Evolutionary conservation across 2,329 filamentous ascomycete species (phyloP).

Genomic region (Fusarium sp.): DNA sequence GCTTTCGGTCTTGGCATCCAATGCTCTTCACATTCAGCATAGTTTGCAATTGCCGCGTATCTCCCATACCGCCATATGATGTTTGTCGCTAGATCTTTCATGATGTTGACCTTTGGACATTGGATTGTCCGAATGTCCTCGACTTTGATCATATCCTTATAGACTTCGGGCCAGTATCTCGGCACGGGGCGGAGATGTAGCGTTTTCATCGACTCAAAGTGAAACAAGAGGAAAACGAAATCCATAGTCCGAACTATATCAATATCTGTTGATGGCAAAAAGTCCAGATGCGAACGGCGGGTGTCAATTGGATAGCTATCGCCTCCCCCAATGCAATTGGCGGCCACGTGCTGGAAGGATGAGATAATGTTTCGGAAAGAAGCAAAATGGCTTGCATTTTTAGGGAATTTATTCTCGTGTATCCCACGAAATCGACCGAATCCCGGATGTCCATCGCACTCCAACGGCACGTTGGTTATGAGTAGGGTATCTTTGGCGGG

Average conservation of each 20-base stretch:
- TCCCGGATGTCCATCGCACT: not conserved
- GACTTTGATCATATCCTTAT: conserved; percentile 1
- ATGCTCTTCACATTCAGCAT: not conserved
- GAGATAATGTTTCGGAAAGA: conserved; percentile 6
- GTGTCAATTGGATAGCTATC: not conserved
- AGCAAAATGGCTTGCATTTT: not conserved
- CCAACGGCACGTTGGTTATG: not conserved
- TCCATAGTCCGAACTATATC: not conserved
- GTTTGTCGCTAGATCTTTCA: not conserved
- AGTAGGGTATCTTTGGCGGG: conserved; percentile 6
- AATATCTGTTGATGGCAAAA: too few relatives aligned
- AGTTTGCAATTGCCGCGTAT: not conserved
- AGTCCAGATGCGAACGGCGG: not conserved
- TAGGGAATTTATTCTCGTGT: not conserved
- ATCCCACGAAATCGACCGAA: too few relatives aligned
- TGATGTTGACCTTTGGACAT: not conserved
- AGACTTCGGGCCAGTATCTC: conserved; percentile 6
- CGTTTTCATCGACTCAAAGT: conserved; percentile 8
- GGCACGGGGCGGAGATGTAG: conserved; percentile 7
- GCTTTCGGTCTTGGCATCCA: conserved; percentile 6
- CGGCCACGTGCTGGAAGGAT: conserved; percentile 4
- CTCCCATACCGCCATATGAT: not conserved
- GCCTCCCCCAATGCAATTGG: not conserved
- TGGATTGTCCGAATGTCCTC: not conserved
- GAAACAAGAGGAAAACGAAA: not conserved